Evolutionary conservation across 768 basidiomycete genomes (phyloP), one percentile per base, ranked within the genome.

Genomic region (Cubamyces sp.): DNA sequence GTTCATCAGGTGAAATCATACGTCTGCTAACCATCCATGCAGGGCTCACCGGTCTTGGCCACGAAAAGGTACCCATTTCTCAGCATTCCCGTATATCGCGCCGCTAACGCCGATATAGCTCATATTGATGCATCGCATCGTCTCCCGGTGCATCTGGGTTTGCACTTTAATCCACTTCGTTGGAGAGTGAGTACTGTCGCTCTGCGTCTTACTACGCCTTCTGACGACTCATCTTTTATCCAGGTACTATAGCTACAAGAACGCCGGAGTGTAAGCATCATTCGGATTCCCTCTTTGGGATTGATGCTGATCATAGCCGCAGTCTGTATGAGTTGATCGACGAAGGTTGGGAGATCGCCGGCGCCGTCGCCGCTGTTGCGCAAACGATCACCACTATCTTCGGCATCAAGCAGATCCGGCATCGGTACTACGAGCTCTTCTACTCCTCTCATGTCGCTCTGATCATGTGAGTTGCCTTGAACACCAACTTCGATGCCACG

Each of bases 1-100:
- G 34, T 11, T 5, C 1, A 34, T 34, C 11, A 9, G 4, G 34
- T 9, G 34, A 5, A 34, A 34, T 9, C 1, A 34, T 11, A 5
- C 34, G 9, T 34, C 9, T 34, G 34, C 34, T 34, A 16, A 49
- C 6, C 37, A 30, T 16, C 18, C 40, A 9, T 30, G 19, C 40
- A 84, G 82, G 76, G 68, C 52, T 84, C 48, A 85, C 82, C 15
- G 84, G 85, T 5, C 71, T 86, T 40, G 72, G 81, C 7, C 83
- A 85, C 60, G 85, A 86, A 68, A 82, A 79, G 65, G 70, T 66
- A 57, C 3, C 34, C 9, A 34, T 5, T 11, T 18, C 16, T 11
- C 26, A 18, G 15, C 15, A 16, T 1, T 9, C 42, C 15, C 15
- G 15, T 5, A 21, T 21, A 21, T 34, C 26, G 7, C 6, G 11